These are phyloP conservation scores for Colletotrichum musicola DNA, from an alignment of 2,329 filamentous ascomycete genomes.

Conservation along the genomic window DNA sequence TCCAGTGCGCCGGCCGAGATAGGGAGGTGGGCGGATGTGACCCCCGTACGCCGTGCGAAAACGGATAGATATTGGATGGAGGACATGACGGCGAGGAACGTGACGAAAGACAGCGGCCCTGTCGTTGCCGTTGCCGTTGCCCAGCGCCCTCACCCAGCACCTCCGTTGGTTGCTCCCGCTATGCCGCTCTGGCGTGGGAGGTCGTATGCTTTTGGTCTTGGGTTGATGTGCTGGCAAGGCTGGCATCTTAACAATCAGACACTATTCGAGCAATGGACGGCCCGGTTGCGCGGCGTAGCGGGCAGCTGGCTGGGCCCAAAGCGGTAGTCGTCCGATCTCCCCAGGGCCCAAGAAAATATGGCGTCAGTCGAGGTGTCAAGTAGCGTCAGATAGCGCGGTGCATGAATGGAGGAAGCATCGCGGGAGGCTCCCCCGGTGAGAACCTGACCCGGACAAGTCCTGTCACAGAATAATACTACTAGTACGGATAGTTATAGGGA, in stretches of 20 bases:
- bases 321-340: constrained; percentile 31
- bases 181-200: constrained; percentile 12
- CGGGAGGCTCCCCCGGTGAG: constrained; percentile 18
- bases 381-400: constrained; percentile 25
- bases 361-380: constrained; percentile 33
- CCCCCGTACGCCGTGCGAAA: constrained; percentile 27
- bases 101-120: constrained; percentile 2
- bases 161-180: not conserved
- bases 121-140: constrained; percentile 18
- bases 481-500: no score
- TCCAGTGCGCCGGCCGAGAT: constrained; percentile 21
- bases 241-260: constrained; percentile 12
- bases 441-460: no score
- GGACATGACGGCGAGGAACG: not conserved
- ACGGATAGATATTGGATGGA: not conserved
- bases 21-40: constrained; percentile 15
- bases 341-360: constrained; percentile 29
- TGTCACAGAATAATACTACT: no score
- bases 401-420: constrained; percentile 6
- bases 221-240: constrained; percentile 31
- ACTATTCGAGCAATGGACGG: not conserved
- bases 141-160: not conserved
- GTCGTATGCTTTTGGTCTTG: constrained; percentile 26
- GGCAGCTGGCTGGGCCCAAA: constrained; percentile 13
- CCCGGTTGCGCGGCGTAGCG: constrained; percentile 14